phyloP scores from a whole-genome alignment of 164 flowering plant species.

The Annona squamosa region DNA sequence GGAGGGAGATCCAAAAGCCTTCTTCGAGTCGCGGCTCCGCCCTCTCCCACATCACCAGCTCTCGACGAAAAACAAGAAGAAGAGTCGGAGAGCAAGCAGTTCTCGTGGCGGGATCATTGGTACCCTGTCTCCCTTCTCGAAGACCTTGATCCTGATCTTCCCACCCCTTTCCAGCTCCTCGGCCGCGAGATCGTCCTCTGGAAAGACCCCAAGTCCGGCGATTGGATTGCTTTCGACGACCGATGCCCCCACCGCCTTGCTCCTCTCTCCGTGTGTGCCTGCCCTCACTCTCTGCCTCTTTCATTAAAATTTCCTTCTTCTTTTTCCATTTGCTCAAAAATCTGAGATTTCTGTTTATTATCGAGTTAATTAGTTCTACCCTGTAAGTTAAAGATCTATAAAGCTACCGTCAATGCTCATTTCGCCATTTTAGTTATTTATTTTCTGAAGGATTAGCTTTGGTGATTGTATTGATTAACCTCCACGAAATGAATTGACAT shows the following conservation, averaged over 20 bases:
- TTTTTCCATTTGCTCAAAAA: neutral
- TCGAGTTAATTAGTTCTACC: no score
- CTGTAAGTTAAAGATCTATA: no score
- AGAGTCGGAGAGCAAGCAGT: constrained; percentile 17
- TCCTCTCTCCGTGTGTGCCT: constrained; percentile 65
- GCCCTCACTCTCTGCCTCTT: neutral
- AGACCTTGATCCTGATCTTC: constrained; percentile 61
- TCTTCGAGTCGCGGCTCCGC: constrained; percentile 2
- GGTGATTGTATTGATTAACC: neutral
- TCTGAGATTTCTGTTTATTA: no score
- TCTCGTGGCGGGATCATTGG: constrained; percentile 94
- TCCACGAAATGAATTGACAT: no score
- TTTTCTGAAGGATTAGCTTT: neutral
- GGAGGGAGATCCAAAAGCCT: neutral
- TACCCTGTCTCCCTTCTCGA: constrained; percentile 89
- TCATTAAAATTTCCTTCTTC: neutral
- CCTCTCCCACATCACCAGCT: neutral
- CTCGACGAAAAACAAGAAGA: neutral
- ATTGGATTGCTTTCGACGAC: constrained; percentile 90
- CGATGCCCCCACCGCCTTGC: constrained; percentile 95
- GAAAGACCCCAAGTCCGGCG: constrained; percentile 45
- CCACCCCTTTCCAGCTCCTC: constrained; percentile 89
- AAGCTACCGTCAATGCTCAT: no score
- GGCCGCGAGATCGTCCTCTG: constrained; percentile 86
- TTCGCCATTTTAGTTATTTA: neutral